Evolutionary conservation across 2,329 filamentous ascomycete genomes (phyloP).

Genomic region (Fusarium camptoceras): DNA sequence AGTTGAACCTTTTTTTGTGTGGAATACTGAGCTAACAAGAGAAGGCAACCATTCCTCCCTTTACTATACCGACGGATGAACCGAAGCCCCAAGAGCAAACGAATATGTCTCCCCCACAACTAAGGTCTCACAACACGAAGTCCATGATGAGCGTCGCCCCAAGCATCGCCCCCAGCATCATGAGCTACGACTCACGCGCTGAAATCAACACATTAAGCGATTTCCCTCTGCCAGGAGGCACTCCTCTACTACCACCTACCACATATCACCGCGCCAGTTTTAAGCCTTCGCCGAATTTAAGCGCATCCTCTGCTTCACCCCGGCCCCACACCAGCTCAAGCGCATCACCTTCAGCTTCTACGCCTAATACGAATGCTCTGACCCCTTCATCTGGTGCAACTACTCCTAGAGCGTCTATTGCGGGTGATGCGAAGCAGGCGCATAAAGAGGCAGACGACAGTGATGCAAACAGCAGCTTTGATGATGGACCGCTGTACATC

Average conservation of each 20-base stretch:
- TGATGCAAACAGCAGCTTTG: conserved; percentile 22
- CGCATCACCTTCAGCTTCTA: conserved; percentile 31
- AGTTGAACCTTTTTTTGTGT: conserved; percentile 47
- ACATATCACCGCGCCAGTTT: conserved; percentile 34
- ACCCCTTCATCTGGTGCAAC: conserved; percentile 19
- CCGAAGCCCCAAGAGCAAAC: conserved; percentile 17
- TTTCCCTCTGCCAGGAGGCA: conserved; percentile 44
- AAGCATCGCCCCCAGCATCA: conserved; percentile 41
- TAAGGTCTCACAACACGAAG: conserved; percentile 14
- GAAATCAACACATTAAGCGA: conserved; percentile 45
- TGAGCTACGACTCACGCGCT: conserved; percentile 32
- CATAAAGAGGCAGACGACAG: conserved; percentile 21
- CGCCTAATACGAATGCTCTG: conserved; percentile 4
- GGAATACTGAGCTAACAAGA: conserved; percentile 18
- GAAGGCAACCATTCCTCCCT: conserved; percentile 44
- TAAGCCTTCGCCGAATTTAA: conserved; percentile 22
- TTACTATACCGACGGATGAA: conserved; percentile 37
- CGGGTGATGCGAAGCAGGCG: conserved; percentile 12
- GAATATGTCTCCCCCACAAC: conserved; percentile 16
- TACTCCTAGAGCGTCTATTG: conserved; percentile 26
- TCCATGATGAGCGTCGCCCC: conserved; percentile 25
- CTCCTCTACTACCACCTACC: conserved; percentile 44
- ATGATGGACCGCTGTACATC: conserved; percentile 61
- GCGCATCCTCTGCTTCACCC: conserved; percentile 20
- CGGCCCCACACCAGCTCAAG: conserved; percentile 23